Evolutionary conservation across 2,329 filamentous ascomycete species (phyloP).

Genomic region (Clonostachys rosea): DNA sequence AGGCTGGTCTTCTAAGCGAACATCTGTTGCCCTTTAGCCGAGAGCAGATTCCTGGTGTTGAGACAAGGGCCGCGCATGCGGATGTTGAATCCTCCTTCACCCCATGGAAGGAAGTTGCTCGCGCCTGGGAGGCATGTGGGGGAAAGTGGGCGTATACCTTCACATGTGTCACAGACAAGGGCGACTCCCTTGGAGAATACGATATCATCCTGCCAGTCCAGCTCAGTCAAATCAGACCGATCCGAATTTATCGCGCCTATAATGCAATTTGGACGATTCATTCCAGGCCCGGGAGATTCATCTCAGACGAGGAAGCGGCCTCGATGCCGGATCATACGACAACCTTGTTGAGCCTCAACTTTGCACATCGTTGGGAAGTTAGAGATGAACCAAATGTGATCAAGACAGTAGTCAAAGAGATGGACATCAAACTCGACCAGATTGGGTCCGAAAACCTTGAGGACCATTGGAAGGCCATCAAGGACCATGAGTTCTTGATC

Average conservation of each 20-base stretch:
- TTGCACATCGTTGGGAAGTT: slow-evolving; percentile 37
- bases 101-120: slow-evolving; percentile 41
- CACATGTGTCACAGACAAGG: slow-evolving; percentile 25
- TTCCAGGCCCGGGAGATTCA: slow-evolving; percentile 8
- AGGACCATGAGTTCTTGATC: slow-evolving; percentile 25
- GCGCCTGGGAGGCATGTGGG: slow-evolving; percentile 27
- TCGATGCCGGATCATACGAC: slow-evolving; percentile 34
- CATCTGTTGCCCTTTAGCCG: slow-evolving; percentile 64
- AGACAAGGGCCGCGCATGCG: slow-evolving; percentile 25
- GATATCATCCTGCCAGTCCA: slow-evolving; percentile 35
- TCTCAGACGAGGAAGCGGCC: slow-evolving; percentile 10
- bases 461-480: slow-evolving; percentile 10
- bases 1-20: slow-evolving; percentile 69
- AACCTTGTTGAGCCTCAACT: slow-evolving; percentile 40
- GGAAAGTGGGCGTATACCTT: slow-evolving; percentile 18
- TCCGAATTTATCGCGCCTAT: slow-evolving; percentile 34
- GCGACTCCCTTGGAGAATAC: slow-evolving; percentile 25
- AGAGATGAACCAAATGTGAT: slow-evolving; percentile 34
- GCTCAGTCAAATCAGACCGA: slow-evolving; percentile 26
- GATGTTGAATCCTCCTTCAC: slow-evolving; percentile 30
- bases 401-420: slow-evolving; percentile 24
- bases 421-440: slow-evolving; percentile 15
- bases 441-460: slow-evolving; percentile 22
- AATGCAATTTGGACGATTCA: slow-evolving; percentile 23
- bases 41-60: slow-evolving; percentile 30